Percentiles rank a stretch among this genome's conserved stretches.
Evolutionary conservation across 106 monocot genomes (phyloP).

Genomic region (Vanilla planifolia): DNA sequence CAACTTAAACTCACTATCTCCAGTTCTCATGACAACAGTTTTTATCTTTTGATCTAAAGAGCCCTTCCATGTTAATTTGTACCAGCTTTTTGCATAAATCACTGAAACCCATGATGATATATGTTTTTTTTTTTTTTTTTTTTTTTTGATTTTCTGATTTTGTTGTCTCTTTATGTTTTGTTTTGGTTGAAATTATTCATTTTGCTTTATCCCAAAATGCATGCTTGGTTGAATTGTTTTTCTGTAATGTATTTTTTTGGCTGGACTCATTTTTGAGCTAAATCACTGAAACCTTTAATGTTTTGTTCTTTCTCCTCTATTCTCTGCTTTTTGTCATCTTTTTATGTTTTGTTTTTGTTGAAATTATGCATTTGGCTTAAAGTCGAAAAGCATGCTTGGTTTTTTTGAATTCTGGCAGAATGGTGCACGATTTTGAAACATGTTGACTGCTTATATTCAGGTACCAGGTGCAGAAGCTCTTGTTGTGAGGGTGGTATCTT

Average conservation of each 20-base stretch:
- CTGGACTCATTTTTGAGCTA: too few relatives aligned
- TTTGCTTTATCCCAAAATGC: not conserved
- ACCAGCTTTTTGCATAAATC: too few relatives aligned
- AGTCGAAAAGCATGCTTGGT: not conserved
- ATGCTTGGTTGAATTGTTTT: not conserved
- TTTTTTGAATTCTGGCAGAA: not conserved
- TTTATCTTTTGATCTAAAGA: too few relatives aligned
- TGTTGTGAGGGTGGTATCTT: slow-evolving; percentile 92
- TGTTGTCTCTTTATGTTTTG: not conserved
- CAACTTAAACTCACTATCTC: too few relatives aligned
- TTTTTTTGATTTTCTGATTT: too few relatives aligned
- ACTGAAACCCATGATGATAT: not conserved
- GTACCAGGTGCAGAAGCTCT: slow-evolving; percentile 81
- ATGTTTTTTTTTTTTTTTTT: not conserved
- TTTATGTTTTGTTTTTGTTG: not conserved
- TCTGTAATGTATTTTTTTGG: too few relatives aligned
- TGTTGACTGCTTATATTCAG: slow-evolving; percentile 19
- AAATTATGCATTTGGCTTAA: not conserved
- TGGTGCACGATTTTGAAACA: not conserved
- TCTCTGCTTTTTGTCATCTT: not conserved
- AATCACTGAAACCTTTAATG: too few relatives aligned
- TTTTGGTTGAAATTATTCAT: not conserved
- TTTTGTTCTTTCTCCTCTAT: not conserved
- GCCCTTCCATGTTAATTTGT: too few relatives aligned
- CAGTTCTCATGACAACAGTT: too few relatives aligned